Evolutionary conservation across 2,329 filamentous ascomycete genomes (phyloP), one percentile per base, ranked within the genome.

Genomic region (Alternaria gaisen): DNA sequence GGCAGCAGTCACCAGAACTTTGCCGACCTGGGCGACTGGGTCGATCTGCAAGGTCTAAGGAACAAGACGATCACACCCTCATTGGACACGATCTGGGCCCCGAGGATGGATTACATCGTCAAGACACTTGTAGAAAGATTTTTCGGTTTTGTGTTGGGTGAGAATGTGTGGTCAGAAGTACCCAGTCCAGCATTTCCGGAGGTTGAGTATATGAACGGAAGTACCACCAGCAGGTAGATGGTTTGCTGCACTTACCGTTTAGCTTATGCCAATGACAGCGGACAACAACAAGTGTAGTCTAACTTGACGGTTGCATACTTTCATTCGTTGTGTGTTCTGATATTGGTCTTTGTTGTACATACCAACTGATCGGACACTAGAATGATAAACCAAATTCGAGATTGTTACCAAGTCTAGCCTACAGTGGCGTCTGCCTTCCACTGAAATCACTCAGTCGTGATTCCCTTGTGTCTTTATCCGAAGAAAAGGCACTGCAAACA

Each of bases 11-110:
- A 75, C 53, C 60, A 66, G 16, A 66, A 72, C 26, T 72, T 66
- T 38, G 58, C 64, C 12, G 72, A 75, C 58, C 18, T 75, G 14
- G 56, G 60, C 20, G 43, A 64, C 12, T 70, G 71, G 68, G 64
- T 72, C 1, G 71, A 75, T 53, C 43, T 71, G 10, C 56, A 67
- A 28, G 69, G 64, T 14, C 26, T 64, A 32, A 56, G 63, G 30
- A 68, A 67, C 4, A 40, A 58, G 43, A 69, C 63, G 1, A 51
- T 47, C 22, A 63, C 58, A n/a, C 57, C 58, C 26, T 48, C 56
- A 9, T 24, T 69, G 44, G 68, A 64, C 2, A 42, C 57, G 10
- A 64, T 72, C 24, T 66, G 60, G 65, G 61, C 47, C 3, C 58
- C 63, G 12, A 67, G 70, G 54, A 69, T 70, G 66, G 56, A 66